phyloP scores from a whole-genome alignment of 345 rosid genomes.

The Carallia pectinifolia region DNA sequence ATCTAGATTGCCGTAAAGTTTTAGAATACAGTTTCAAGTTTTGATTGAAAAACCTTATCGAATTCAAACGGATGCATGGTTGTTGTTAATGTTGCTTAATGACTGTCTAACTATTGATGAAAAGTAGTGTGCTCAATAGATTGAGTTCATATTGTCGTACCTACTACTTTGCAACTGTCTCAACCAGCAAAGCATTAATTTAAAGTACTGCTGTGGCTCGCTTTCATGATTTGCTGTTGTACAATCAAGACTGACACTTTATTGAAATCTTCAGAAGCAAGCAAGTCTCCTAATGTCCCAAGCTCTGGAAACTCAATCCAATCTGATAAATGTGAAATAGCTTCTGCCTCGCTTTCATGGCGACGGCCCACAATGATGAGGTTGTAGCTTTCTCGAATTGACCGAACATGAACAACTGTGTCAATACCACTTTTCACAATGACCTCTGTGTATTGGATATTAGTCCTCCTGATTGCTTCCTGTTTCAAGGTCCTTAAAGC shows the following conservation, averaged over 20 bases:
- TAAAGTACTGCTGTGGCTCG: conserved; percentile 11
- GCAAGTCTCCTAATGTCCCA: conserved; percentile 25
- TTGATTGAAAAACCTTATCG: no score
- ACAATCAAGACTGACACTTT: conserved; percentile 20
- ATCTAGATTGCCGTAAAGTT: no score
- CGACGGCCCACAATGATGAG: conserved; percentile 26
- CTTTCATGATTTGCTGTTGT: conserved; percentile 20
- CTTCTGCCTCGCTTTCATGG: conserved; percentile 7
- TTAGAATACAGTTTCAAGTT: no score
- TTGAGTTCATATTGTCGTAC: not conserved
- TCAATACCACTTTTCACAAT: conserved; percentile 27
- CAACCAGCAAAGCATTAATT: conserved; percentile 5
- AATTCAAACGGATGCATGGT: no score
- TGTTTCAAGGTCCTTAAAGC: conserved; percentile 5
- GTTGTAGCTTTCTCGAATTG: conserved; percentile 7
- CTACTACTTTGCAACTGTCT: not conserved
- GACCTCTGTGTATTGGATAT: conserved; percentile 4
- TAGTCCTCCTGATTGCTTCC: not conserved
- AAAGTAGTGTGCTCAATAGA: not conserved
- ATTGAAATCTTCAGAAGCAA: conserved; percentile 22
- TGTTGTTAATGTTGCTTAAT: no score
- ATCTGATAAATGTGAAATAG: conserved; percentile 19
- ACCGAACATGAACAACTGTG: conserved; percentile 12
- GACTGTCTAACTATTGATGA: not conserved
- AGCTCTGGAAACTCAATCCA: conserved; percentile 33